phyloP scores from a whole-genome alignment of 164 flowering plant species.

The Vitis rotundifolia region DNA sequence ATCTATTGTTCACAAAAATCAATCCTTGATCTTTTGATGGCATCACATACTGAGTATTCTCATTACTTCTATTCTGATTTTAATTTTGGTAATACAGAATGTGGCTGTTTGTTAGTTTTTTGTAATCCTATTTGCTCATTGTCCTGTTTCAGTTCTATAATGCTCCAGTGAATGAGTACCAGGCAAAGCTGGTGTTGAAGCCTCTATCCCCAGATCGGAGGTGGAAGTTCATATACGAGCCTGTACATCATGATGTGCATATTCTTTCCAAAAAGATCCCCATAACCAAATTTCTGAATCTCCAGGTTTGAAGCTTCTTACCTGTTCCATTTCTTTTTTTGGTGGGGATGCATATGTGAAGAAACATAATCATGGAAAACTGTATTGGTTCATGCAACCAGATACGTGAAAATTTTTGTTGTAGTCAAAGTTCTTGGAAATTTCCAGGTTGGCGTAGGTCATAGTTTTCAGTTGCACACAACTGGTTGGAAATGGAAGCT shows the following conservation, averaged over 20 bases:
- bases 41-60: too few relatives aligned
- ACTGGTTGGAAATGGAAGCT: constrained; percentile 97
- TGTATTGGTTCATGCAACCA: background rate
- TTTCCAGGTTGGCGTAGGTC: constrained; percentile 85
- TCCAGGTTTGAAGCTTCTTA: constrained; percentile 57
- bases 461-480: constrained; percentile 70
- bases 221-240: constrained; percentile 87
- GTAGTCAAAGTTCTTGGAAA: background rate
- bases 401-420: background rate
- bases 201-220: constrained; percentile 61
- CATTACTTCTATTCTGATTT: too few relatives aligned
- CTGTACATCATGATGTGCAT: constrained; percentile 67
- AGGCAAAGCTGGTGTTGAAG: constrained; percentile 77
- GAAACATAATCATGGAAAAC: background rate
- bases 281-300: constrained; percentile 67
- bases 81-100: too few relatives aligned
- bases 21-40: too few relatives aligned
- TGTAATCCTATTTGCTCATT: background rate
- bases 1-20: too few relatives aligned
- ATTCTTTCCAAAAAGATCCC: constrained; percentile 88
- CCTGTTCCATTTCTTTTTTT: background rate
- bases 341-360: background rate
- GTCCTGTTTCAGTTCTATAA: constrained; percentile 68
- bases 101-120: too few relatives aligned
- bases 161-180: constrained; percentile 69